Evolutionary conservation across 1,284 basidiomycete species (phyloP).

Genomic region (Agaricales sp.): DNA sequence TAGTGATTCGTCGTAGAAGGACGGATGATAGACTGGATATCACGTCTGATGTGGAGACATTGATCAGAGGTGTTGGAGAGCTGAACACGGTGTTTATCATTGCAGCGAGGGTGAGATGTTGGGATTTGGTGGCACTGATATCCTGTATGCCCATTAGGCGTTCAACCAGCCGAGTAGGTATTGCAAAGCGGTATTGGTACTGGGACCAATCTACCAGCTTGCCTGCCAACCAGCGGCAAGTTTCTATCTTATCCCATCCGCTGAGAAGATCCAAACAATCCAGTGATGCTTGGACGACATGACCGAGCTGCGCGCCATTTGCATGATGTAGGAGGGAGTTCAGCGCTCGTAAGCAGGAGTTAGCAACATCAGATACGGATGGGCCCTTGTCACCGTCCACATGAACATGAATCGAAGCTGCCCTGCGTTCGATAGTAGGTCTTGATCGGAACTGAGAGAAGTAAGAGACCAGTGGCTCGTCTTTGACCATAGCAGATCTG

Average conservation of each 20-base stretch:
- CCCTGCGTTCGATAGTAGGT: conserved; percentile 68
- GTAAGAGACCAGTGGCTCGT: conserved; percentile 64
- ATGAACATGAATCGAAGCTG: conserved; percentile 81
- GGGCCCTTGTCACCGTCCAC: conserved; percentile 85
- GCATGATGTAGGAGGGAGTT: conserved; percentile 71
- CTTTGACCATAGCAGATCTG: conserved; percentile 53
- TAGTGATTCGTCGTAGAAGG: conserved; percentile 60
- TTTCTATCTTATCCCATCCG: conserved; percentile 66
- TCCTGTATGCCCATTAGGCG: conserved; percentile 66
- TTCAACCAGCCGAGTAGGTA: conserved; percentile 82
- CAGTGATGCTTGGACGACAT: conserved; percentile 63
- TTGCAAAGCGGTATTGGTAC: conserved; percentile 86
- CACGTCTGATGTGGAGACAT: conserved; percentile 86
- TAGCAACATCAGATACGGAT: conserved; percentile 61
- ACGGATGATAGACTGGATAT: conserved; percentile 70
- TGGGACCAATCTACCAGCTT: conserved; percentile 77
- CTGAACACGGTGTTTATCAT: conserved; percentile 85
- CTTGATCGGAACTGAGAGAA: conserved; percentile 72
- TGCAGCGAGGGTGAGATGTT: conserved; percentile 63
- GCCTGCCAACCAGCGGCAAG: conserved; percentile 78
- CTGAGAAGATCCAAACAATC: conserved; percentile 51
- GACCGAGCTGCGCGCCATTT: conserved; percentile 66
- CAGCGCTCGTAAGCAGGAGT: conserved; percentile 64
- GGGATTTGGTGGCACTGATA: conserved; percentile 32
- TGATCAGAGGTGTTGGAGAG: conserved; percentile 76